phyloP scores from a whole-genome alignment of 352 stramenopile genomes.

The Globisporangium rhizosaccharum region DNA sequence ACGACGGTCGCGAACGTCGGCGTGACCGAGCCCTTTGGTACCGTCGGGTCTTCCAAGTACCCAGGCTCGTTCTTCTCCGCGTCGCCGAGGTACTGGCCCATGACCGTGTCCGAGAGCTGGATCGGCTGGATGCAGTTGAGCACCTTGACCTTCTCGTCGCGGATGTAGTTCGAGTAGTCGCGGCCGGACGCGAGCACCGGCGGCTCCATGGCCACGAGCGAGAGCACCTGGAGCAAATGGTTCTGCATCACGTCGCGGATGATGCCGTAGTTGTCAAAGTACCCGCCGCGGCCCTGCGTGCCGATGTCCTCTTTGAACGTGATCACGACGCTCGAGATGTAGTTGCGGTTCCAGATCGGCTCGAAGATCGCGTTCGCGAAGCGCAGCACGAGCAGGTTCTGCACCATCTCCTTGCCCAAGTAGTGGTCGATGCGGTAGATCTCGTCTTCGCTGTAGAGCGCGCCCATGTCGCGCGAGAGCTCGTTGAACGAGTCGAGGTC shows the following conservation, averaged over 20 bases:
- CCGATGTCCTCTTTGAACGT: conserved; percentile 98
- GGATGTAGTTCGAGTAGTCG: conserved; percentile 90
- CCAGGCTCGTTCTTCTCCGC: conserved; percentile 76
- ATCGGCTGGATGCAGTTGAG: conserved; percentile 94
- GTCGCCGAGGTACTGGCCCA: conserved; percentile 95
- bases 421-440: conserved; percentile 98
- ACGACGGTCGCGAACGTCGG: conserved; percentile 91
- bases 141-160: conserved; percentile 98
- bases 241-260: conserved; percentile 99
- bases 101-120: conserved; percentile 91
- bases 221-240: conserved; percentile 98
- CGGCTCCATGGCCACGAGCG: conserved; percentile 95
- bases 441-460: conserved; percentile 81
- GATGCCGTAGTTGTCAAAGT: conserved; percentile 98
- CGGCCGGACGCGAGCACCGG: conserved; percentile 82
- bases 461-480: conserved; percentile 83
- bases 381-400: conserved; percentile 95
- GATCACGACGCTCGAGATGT: conserved; percentile 95
- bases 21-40: conserved; percentile 90
- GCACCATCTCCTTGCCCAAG: conserved; percentile 97
- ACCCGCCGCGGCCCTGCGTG: conserved; percentile 93
- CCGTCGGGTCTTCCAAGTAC: conserved; percentile 95
- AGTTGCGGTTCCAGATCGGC: conserved; percentile 95
- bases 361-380: conserved; percentile 98
- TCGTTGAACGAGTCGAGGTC: conserved; percentile 92